Percentiles rank a stretch among this genome's conserved stretches.
Conservation (phyloP, 208 protist genomes). For the Leptomonas seymouri region DNA sequence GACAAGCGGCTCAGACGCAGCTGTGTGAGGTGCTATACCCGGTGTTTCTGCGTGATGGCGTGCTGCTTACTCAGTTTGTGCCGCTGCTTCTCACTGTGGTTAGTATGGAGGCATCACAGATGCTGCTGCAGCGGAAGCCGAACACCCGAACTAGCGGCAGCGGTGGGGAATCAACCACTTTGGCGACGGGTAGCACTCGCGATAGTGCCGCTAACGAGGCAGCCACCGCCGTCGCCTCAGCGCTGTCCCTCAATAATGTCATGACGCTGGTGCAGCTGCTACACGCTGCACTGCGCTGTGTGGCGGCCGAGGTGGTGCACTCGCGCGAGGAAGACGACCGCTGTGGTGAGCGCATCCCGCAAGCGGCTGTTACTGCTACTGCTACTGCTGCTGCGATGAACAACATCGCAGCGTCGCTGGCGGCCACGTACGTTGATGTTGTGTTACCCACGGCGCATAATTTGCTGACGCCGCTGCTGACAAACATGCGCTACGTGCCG, state of each 20-base stretch:
- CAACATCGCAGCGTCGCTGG: constrained; percentile 10
- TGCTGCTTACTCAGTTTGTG: constrained; percentile 43
- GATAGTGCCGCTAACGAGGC: constrained; percentile 10
- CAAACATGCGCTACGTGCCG: constrained; percentile 2
- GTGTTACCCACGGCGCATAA: constrained; percentile 50
- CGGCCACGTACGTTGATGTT: constrained; percentile 38
- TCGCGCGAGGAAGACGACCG: constrained; percentile 16
- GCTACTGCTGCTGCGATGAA: background rate
- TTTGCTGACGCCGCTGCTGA: constrained; percentile 26
- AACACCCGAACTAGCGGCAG: background rate
- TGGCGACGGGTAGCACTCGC: background rate
- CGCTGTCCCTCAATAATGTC: constrained; percentile 38
- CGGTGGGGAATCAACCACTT: background rate
- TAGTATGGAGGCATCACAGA: constrained; percentile 40
- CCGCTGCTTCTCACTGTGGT: constrained; percentile 63
- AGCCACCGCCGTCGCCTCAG: constrained; percentile 17
- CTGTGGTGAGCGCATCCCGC: constrained; percentile 1
- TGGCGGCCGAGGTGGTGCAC: constrained; percentile 34
- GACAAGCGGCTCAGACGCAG: constrained; percentile 56
- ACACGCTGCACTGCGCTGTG: constrained; percentile 41
- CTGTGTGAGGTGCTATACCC: constrained; percentile 54
- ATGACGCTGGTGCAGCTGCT: constrained; percentile 48
- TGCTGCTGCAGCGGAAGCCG: constrained; percentile 13
- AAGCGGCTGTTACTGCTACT: background rate
- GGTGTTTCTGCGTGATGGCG: constrained; percentile 26